Base-by-base conservation (phyloP, 106 monocot species). In the Agapanthus africanus region DNA sequence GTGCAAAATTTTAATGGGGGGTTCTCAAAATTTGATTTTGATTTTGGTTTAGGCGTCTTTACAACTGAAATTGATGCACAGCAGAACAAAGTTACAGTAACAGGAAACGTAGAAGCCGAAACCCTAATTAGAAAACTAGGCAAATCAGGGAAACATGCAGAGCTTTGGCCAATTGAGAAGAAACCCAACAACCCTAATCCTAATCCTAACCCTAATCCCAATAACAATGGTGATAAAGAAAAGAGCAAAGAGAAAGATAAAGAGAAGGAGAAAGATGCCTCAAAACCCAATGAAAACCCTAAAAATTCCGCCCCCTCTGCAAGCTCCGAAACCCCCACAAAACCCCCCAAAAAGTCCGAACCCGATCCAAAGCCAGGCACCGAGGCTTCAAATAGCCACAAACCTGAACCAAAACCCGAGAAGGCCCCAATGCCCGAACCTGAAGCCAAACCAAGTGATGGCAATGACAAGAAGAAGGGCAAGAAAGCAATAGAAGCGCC, bases 121-220 rank as follows among this genome's bases (percentile, higher is more conserved):
- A 71, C 73, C 25, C 77, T 95, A 16, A 27, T 95, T 31, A 80
- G 64, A 67, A 85, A 71, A 66, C 76, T 95, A 9, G 18, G 36
- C 18, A 95, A 82, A 69, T 76, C 79, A 10, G 76, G 78, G 1
- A 95, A 91, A 78, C 85, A 84, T 60, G 85, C 86, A 2, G 81
- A 83, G 74, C 38, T 81, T 18, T 85, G 77, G 85, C 66, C 66
- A 41, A 31, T 26, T n/a, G 76, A 87, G 79, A 71, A 61, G 52
- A 79, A 69, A 47, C 28, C n/a, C n/a, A 40, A 10, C 34, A 34
- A 35, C 15, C 69, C 21, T 7, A 39, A 27, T 27, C 56, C 36
- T 68, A 28, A 26, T 37, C 7, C 25, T 11, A 26, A 3, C 40
- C 16, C 6, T 27, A 28, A 0, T 21, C 26, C 15, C 5, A 21